Evolutionary conservation across 192 early-diverging fungal species (phyloP), one percentile per base, ranked within the genome.

Genomic region (Coemansia sp.): DNA sequence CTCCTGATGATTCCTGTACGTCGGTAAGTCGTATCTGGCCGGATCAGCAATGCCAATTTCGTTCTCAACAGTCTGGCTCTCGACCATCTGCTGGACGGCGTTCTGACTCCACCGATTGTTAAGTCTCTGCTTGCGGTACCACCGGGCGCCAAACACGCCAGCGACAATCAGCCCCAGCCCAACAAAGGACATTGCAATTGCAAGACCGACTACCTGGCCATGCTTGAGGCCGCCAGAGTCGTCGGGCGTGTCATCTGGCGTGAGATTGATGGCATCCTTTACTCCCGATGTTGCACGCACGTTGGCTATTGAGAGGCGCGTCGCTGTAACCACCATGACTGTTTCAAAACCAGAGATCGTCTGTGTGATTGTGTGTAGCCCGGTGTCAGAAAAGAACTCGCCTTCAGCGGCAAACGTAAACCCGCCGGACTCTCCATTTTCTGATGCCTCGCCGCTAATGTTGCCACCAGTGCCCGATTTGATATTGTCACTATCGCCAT

Each of bases 1-100:
- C 19, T 21, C 24, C 41, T 60, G 59, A 45, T 75, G 66, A 47
- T 75, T 57, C 17, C 72, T 19, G 33, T 75, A 75, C 11, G 57
- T 65, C 14, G 72, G 72, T 9, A 75, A 53, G 0, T 74, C 57
- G 22, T 64, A 75, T 12, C 56, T 67, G 9, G 56, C 10, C 4
- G 25, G 27, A 5, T 19, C 54, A 9, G 55, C 15, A 18, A 43
- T 45, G 13, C 72, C 72, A 12, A 61, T 43, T 40, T 75, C 72
- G 38, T 58, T 75, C 5, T 66, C 59, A 13, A 52, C 63, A 18
- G 62, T 64, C n/a, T 75, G 72, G 48, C 66, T 62, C 13, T 75
- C 72, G 17, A 75, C 51, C 15, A 75, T 75, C 19, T 75, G 62
- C 27, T 50, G 66, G 13, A 75, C 62, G 3, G 50, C 62, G 5